Evolutionary conservation across 192 early-diverging fungal species (phyloP), one percentile per base, ranked within the genome.

Genomic region (Podila horticola): DNA sequence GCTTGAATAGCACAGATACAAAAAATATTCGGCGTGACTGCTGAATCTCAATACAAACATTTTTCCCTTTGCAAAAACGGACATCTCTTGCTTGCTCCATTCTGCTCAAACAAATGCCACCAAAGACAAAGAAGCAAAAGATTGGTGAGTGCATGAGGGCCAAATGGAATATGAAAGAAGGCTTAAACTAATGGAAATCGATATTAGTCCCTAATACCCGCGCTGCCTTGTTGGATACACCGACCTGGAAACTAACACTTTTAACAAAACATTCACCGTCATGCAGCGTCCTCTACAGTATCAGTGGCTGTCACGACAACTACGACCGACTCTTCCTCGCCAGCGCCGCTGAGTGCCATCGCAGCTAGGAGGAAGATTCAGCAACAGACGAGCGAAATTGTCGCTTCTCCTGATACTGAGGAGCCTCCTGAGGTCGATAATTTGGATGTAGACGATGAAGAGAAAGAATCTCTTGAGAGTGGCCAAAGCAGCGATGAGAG

Each of bases 41-140:
- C 41, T 12, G 28, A 29, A 38, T 6, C 29, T 50, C 63, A 64
- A 41, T 22, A 8, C 63, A 9, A 64, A 45, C 63, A 64, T 64
- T 22, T 17, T 45, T n/a, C 24, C 19, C 24, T 45, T 45, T n/a
- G 6, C 67, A 60, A 71, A 70, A 55, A 41, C 50, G 61, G 31
- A 62, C 9, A 71, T 15, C 41, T 45, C 41, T 45, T 45, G 41
- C 15, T 45, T 12, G 38, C 38, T 45, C 15, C 50, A 20, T 31
- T 28, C 10, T 34, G 17, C 51, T 20, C 10, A 45, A 22, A 34
- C 67, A 34, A 61, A 79, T 81, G 77, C 49, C 77, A 5, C 77
- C 70, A 10, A 81, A 73, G 48, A 24, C 67, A 60, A 81, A 81
- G 57, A 81, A 73, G 58, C 77, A 81, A 41, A 81, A 73, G 36